Evolutionary conservation across 257 asterid genomes (phyloP), one percentile per base, ranked within the genome.

Genomic region (Paulownia fortunei): DNA sequence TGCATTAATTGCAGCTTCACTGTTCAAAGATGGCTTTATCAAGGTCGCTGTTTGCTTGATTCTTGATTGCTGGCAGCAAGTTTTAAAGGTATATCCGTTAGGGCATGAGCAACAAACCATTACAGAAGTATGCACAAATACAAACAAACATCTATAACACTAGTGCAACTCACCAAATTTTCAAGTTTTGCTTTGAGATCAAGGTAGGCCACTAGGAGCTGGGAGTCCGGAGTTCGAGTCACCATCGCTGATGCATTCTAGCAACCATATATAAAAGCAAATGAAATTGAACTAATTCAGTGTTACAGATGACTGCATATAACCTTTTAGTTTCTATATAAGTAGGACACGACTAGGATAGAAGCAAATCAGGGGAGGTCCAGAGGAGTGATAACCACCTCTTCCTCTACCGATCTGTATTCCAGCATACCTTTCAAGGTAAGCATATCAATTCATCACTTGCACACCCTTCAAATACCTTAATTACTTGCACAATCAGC

Each of bases 131-230:
- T n/a, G n/a, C n/a, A n/a, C n/a, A n/a, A n/a, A 26, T 8, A 24
- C n/a, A 15, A 30, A 44, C 3, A 44, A 44, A 44, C 51, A n/a
- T n/a, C n/a, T n/a, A n/a, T 8, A 81, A 30, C 1, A 5, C 21
- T 3, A 72, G 32, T 47, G 58, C 72, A 23, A 80, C 97, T 90
- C 80, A 92, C 98, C 81, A 91, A 63, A 61, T 77, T 66, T 16
- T 87, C 90, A n/a, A 87, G 84, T 56, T 86, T 88, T 58, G 85
- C 82, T 80, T 81, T 87, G 32, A 90, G 82, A 37, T 87, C 91
- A 2, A 86, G 82, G 60, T 86, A 91, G 18, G 91, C 86, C 82
- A 75, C 73, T 12, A 83, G 76, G 61, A 86, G 91, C 82, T 90
- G 92, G 36, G 86, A 72, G 80, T 86, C 87, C 13, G 84, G 75